A percentile compares a stretch with the other conserved stretches of the same genome.
These are phyloP conservation scores for Agaricales sp. DNA, from an alignment of 1,284 basidiomycete species.

Conservation along the genomic window DNA sequence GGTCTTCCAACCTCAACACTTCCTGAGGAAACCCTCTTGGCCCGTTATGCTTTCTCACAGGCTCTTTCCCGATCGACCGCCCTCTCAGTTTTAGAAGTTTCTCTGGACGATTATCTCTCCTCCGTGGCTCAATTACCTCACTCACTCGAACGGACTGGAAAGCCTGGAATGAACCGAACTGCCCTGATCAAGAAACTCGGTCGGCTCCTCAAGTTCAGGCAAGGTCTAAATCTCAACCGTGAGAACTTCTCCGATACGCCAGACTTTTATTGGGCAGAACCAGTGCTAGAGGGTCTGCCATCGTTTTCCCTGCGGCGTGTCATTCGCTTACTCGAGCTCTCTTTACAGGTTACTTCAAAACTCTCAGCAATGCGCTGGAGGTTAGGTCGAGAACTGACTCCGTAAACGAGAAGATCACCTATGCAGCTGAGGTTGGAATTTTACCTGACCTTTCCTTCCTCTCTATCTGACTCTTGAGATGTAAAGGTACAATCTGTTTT, in stretches of 20 bases:
- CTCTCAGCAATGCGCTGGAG: constrained; percentile 72
- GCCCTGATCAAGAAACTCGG: constrained; percentile 85
- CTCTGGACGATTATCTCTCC: constrained; percentile 72
- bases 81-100: constrained; percentile 73
- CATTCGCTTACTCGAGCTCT: background rate
- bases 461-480: background rate
- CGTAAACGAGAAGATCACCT: constrained; percentile 88
- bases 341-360: constrained; percentile 70
- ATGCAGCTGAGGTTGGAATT: constrained; percentile 69
- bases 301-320: background rate
- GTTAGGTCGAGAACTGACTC: constrained; percentile 70
- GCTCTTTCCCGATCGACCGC: constrained; percentile 82
- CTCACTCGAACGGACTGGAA: constrained; percentile 66
- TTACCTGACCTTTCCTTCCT: constrained; percentile 7
- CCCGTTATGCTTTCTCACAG: constrained; percentile 83
- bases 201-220: constrained; percentile 79
- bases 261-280: constrained; percentile 88
- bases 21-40: constrained; percentile 60
- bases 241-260: constrained; percentile 86
- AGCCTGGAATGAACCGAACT: constrained; percentile 68
- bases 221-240: constrained; percentile 78
- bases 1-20: constrained; percentile 39
- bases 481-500: constrained; percentile 60
- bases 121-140: constrained; percentile 73
- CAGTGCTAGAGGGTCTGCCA: constrained; percentile 67